Evolutionary conservation across 306 rosid species (phyloP).

Genomic region (Quercus suber): DNA sequence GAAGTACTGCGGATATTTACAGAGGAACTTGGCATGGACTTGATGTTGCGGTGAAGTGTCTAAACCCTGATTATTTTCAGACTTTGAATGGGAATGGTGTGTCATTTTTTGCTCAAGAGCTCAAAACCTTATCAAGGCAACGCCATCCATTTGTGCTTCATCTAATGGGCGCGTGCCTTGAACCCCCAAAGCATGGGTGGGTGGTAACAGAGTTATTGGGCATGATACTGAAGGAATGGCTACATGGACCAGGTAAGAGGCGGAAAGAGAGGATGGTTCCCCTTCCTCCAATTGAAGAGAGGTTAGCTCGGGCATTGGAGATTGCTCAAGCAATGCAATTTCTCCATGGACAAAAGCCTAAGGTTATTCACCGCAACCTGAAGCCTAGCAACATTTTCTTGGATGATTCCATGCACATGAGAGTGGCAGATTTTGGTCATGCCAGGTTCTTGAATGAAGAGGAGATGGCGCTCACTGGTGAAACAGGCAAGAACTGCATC

Average conservation of each 20-base stretch:
- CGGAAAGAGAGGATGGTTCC: conserved; percentile 32
- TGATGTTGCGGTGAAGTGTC: conserved; percentile 80
- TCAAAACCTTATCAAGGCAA: conserved; percentile 60
- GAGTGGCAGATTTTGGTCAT: conserved; percentile 77
- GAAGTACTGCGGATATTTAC: conserved; percentile 64
- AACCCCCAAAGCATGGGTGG: conserved; percentile 78
- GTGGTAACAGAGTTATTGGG: conserved; percentile 50
- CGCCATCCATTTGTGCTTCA: conserved; percentile 68
- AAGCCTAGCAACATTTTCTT: conserved; percentile 72
- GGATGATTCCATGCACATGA: conserved; percentile 55
- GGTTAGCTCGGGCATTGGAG: conserved; percentile 52
- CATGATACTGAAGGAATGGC: conserved; percentile 68
- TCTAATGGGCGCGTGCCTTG: conserved; percentile 74
- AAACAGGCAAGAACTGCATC: conserved; percentile 29
- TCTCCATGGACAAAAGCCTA: conserved; percentile 79
- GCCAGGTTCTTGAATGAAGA: conserved; percentile 64
- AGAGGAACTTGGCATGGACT: conserved; percentile 69
- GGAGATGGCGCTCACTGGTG: conserved; percentile 60
- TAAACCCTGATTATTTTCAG: conserved; percentile 45
- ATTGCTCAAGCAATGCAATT: conserved; percentile 78
- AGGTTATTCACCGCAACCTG: conserved; percentile 61
- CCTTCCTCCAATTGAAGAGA: conserved; percentile 48
- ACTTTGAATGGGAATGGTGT: conserved; percentile 43
- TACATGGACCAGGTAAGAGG: conserved; percentile 62
- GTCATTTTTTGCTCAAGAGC: conserved; percentile 59